Conservation (phyloP, 257 asterid species). For the Rehmannia glutinosa region DNA sequence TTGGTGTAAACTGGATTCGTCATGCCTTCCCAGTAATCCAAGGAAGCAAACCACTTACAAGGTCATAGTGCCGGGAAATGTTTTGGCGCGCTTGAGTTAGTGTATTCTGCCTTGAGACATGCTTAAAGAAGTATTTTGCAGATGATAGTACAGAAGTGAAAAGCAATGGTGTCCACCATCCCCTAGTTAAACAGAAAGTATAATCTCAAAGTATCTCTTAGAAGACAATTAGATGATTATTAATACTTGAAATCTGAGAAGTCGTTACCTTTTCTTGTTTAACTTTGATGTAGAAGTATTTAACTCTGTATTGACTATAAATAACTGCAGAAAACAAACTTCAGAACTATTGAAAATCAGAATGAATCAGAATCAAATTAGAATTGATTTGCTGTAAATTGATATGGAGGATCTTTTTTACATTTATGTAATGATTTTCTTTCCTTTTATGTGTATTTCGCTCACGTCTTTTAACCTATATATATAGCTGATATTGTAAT, state of each 20-base stretch:
- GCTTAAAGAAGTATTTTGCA: slow-evolving; percentile 54
- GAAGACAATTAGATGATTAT: neutral
- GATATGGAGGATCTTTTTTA: too few relatives aligned
- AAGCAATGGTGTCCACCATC: slow-evolving; percentile 70
- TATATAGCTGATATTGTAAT: too few relatives aligned
- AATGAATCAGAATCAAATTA: too few relatives aligned
- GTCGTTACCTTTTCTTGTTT: slow-evolving; percentile 44
- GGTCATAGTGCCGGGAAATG: slow-evolving; percentile 36
- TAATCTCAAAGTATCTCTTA: neutral
- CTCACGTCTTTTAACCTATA: too few relatives aligned
- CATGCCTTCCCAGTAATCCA: neutral
- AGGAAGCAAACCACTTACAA: neutral
- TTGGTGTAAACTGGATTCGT: neutral
- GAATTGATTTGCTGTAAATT: too few relatives aligned
- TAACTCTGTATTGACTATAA: slow-evolving; percentile 53
- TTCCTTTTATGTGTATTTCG: too few relatives aligned
- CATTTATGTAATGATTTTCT: too few relatives aligned
- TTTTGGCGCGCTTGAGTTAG: slow-evolving; percentile 67
- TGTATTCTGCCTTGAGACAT: slow-evolving; percentile 50
- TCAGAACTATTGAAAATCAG: too few relatives aligned
- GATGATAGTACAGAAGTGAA: slow-evolving; percentile 45
- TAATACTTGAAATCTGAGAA: neutral
- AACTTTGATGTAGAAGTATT: slow-evolving; percentile 31
- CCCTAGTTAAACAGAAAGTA: slow-evolving; percentile 28
- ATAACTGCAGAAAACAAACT: slow-evolving; percentile 39